Conservation (phyloP, 805 yeast genomes). For the Wickerhamiella slavikovae region DNA sequence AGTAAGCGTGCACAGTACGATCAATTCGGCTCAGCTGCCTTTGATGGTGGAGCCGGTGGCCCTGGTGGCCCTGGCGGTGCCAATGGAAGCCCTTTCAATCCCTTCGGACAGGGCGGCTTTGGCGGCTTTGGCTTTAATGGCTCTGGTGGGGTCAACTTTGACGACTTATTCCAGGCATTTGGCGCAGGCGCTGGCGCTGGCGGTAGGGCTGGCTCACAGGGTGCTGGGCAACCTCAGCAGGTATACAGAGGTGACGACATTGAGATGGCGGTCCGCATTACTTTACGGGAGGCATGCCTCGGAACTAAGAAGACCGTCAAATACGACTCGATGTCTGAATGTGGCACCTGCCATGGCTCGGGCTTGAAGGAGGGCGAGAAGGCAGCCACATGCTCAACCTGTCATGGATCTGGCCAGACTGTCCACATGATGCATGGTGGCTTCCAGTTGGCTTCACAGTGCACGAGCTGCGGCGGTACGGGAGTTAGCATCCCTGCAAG, state of each 20-base stretch:
- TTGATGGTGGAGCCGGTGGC: conserved; percentile 32
- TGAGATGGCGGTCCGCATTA: conserved; percentile 52
- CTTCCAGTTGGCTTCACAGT: conserved; percentile 90
- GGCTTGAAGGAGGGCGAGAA: conserved; percentile 64
- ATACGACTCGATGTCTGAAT: conserved; percentile 55
- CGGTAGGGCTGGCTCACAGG: conserved; percentile 19
- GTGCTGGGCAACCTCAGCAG: conserved; percentile 30
- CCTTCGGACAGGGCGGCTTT: conserved; percentile 21
- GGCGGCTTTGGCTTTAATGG: conserved; percentile 21
- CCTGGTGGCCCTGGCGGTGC: conserved; percentile 26
- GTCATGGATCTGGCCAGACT: conserved; percentile 86
- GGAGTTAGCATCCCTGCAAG: conserved; percentile 55
- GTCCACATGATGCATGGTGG: conserved; percentile 79
- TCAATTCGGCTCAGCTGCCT: conserved; percentile 76
- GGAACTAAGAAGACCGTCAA: conserved; percentile 49
- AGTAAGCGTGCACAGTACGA: conserved; percentile 76
- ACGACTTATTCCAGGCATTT: conserved; percentile 42
- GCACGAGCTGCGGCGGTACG: conserved; percentile 69
- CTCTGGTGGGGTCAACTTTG: conserved; percentile 28
- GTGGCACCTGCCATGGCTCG: conserved; percentile 63
- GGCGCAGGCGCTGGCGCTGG: conserved; percentile 18
- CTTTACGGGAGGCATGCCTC: conserved; percentile 72
- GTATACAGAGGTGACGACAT: conserved; percentile 80
- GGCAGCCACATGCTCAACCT: conserved; percentile 60
- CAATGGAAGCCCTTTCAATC: conserved; percentile 28